Evolutionary conservation across 192 early-diverging fungal genomes (phyloP).

Genomic region (Ambispora gerdemannii): DNA sequence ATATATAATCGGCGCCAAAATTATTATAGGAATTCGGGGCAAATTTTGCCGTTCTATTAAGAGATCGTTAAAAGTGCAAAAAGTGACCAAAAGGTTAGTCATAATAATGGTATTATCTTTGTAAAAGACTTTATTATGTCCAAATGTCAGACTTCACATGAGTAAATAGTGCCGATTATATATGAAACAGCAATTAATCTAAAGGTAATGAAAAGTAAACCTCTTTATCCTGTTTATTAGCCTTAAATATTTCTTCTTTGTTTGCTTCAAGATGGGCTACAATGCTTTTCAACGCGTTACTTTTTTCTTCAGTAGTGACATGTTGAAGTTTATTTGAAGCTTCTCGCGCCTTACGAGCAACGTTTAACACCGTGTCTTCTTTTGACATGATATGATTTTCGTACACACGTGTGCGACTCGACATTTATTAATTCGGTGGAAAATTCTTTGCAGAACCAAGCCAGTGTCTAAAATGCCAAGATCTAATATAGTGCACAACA

Average conservation of each 20-base stretch:
- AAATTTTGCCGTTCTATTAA: background rate
- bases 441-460: too few relatives aligned
- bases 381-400: background rate
- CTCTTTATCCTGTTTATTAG: conserved; percentile 77
- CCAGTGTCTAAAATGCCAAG: too few relatives aligned
- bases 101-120: background rate
- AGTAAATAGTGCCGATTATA: too few relatives aligned
- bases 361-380: background rate
- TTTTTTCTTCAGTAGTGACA: conserved; percentile 70
- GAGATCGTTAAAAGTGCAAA: background rate
- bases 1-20: background rate
- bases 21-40: background rate
- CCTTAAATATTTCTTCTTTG: conserved; percentile 66
- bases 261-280: conserved; percentile 61
- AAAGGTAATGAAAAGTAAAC: too few relatives aligned
- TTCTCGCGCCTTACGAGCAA: conserved; percentile 52
- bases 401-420: too few relatives aligned
- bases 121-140: too few relatives aligned
- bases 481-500: background rate
- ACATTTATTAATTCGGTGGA: too few relatives aligned
- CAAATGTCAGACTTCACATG: too few relatives aligned
- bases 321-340: conserved; percentile 73
- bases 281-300: conserved; percentile 68
- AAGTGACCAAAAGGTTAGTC: background rate
- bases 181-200: too few relatives aligned